Base-by-base conservation (phyloP, 2,329 filamentous ascomycete genomes). In the Microdochium paspali region DNA sequence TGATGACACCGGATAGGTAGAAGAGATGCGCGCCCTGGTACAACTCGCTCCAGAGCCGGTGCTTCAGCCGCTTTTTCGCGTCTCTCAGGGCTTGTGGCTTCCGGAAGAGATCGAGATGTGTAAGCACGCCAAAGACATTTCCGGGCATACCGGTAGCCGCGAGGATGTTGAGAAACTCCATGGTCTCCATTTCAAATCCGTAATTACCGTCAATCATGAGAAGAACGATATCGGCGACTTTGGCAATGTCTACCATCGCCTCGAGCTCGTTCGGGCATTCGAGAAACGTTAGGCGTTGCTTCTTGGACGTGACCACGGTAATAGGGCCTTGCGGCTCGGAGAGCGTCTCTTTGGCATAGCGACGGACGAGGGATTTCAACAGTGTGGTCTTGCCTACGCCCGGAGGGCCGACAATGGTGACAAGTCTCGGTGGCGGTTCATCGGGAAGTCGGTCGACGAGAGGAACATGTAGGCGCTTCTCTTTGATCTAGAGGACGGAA, bases 161-260 rank as follows among this genome's bases (percentile, higher is more conserved):
- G 45, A 98, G 73, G 18, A 96, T 84, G 58, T 96, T 97, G 61
- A 98, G 72, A 52, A 98, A 98, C 68, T 98, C 93, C 93, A 98
- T 98, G 0, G 93, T 98, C 75, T 98, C 93, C 93, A 98, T 98
- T 69, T 98, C 93, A 62, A 98, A 98, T 13, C 93, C 94, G 60
- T 87, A 98, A 68, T 97, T 97, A 48, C 93, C 94, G 62, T 98
- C 93, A 57, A 98, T 98, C 87, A 98, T 93, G 48, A 98, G 77
- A 45, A 98, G 76, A 5, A 97, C 88, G 58, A 98, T 96, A 64
- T 98, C 93, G 18, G 94, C 93, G 40, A 98, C 87, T 68, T 98
- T 98, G 50, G 93, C 88, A 48, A 96, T 79, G 66, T 98, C 93
- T 54, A 98, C 90, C 88, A 97, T 96, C 55, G 87, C 86, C 52